Evolutionary conservation across 129 eudicot genomes (phyloP).

Genomic region (Arctium minus): DNA sequence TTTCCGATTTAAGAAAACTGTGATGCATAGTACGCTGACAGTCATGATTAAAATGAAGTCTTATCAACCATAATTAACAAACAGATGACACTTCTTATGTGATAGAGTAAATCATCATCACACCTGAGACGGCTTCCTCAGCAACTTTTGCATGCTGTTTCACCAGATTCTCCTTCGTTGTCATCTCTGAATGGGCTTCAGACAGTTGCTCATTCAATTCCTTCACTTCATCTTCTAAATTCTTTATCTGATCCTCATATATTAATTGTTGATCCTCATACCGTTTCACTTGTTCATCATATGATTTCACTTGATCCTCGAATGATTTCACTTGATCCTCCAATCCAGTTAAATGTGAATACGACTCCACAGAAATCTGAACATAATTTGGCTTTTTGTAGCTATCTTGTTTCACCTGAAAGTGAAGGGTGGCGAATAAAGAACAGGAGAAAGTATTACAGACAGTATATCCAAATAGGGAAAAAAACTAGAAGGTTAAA

Average conservation of each 20-base stretch:
- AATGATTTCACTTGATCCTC: slow-evolving; percentile 61
- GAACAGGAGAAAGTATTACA: neutral
- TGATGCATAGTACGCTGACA: no score
- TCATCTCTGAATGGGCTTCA: slow-evolving; percentile 74
- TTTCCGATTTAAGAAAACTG: neutral
- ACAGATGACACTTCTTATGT: neutral
- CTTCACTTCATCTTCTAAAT: slow-evolving; percentile 69
- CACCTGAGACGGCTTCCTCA: slow-evolving; percentile 98
- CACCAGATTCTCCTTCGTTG: slow-evolving; percentile 72
- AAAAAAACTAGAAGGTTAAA: neutral
- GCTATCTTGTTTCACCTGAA: slow-evolving; percentile 59
- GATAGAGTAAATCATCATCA: neutral
- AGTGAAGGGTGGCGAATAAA: neutral
- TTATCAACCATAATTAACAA: neutral
- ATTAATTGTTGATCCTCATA: slow-evolving; percentile 50
- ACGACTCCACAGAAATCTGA: slow-evolving; percentile 85
- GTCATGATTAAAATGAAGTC: no score
- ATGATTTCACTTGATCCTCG: slow-evolving; percentile 46
- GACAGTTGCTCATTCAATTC: slow-evolving; percentile 76
- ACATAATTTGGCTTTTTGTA: slow-evolving; percentile 81
- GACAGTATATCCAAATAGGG: neutral
- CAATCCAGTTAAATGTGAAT: slow-evolving; percentile 83
- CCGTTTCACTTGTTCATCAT: slow-evolving; percentile 65
- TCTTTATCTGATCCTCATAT: slow-evolving; percentile 65
- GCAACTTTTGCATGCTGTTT: slow-evolving; percentile 98